These are phyloP conservation scores for Cryptococcus sp. DNA, from an alignment of 1,284 basidiomycete genomes.

Conservation along the genomic window DNA sequence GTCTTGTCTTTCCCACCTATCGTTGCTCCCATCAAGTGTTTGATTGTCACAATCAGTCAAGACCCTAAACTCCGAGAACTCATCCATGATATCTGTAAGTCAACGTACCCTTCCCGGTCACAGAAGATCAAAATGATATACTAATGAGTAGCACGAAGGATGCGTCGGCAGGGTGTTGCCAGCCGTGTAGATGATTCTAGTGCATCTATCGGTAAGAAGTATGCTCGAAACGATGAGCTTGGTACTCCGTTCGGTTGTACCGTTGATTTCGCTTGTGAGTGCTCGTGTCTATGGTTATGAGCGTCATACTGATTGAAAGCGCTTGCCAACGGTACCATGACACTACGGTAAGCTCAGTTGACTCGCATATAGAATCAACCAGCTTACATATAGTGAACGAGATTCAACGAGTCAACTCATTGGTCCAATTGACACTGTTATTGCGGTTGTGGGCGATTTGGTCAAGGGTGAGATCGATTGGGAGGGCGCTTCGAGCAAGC, in stretches of 20 bases:
- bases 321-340: conserved; percentile 80
- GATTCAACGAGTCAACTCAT: conserved; percentile 93
- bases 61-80: conserved; percentile 81
- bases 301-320: conserved; percentile 51
- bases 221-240: conserved; percentile 96
- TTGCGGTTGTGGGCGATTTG: conserved; percentile 70
- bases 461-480: conserved; percentile 71
- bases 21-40: conserved; percentile 93
- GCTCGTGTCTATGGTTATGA: conserved; percentile 1
- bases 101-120: conserved; percentile 10
- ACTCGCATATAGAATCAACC: neutral
- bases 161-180: conserved; percentile 83
- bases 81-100: conserved; percentile 85
- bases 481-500: conserved; percentile 66
- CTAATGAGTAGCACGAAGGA: conserved; percentile 62
- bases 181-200: conserved; percentile 93
- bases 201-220: conserved; percentile 92
- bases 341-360: conserved; percentile 57
- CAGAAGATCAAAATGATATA: neutral
- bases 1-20: conserved; percentile 83
- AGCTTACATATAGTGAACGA: conserved; percentile 63
- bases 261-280: conserved; percentile 93
- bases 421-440: conserved; percentile 86
- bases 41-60: conserved; percentile 92
- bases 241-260: conserved; percentile 96